Percentiles rank a stretch among this genome's conserved stretches.
Conservation (phyloP, 306 rosid genomes). For the Lathyrus sativus region DNA sequence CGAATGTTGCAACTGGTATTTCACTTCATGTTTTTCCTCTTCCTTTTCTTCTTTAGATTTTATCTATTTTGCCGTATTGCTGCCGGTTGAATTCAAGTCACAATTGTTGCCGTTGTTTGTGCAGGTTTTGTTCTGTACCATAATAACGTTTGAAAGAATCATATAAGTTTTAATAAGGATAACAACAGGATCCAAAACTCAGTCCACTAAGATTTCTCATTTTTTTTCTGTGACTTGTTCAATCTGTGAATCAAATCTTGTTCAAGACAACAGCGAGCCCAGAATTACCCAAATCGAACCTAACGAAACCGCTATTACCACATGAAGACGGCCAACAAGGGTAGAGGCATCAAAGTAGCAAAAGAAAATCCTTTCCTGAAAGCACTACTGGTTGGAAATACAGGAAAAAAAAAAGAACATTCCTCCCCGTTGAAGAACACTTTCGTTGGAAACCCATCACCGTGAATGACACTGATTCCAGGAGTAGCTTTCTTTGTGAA, state of each 20-base stretch:
- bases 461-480: conserved; percentile 55
- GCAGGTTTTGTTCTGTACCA: conserved; percentile 36
- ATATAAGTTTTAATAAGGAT: conserved; percentile 28
- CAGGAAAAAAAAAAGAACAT: conserved; percentile 74
- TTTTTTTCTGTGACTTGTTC: conserved; percentile 35
- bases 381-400: conserved; percentile 57
- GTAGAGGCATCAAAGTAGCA: conserved; percentile 36
- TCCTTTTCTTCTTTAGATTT: too few species aligned
- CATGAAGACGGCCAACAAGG: conserved; percentile 44
- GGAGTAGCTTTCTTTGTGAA: conserved; percentile 82
- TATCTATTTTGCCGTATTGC: too few species aligned
- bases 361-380: conserved; percentile 41
- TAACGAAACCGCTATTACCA: conserved; percentile 41
- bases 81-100: too few species aligned
- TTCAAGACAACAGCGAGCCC: conserved; percentile 5
- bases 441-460: conserved; percentile 90
- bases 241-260: conserved; percentile 33
- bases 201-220: conserved; percentile 32
- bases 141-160: conserved; percentile 40
- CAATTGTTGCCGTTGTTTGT: too few species aligned
- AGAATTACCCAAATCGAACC: conserved; percentile 14
- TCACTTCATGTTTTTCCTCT: too few species aligned
- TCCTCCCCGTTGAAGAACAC: conserved; percentile 96
- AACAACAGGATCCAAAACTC: conserved; percentile 34
- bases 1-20: too few species aligned